Conservation (phyloP, 306 rosid species). For the Cicer arietinum region DNA sequence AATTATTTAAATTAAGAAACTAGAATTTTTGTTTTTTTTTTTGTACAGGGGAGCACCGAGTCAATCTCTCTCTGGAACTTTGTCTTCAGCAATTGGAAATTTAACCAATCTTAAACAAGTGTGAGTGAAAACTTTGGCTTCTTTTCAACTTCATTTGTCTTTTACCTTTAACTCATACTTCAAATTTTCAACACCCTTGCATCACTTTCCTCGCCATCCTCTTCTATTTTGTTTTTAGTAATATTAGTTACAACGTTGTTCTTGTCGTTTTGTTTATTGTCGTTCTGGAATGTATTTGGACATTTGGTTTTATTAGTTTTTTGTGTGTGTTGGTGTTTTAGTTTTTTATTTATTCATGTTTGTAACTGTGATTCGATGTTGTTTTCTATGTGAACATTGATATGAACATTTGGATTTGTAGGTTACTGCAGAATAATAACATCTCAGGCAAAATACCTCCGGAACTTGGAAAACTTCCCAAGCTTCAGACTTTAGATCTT, state of each 20-base stretch:
- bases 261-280: slow-evolving; percentile 10
- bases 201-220: neutral
- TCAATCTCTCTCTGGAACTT: slow-evolving; percentile 86
- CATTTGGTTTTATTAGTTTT: neutral
- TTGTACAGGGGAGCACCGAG: slow-evolving; percentile 88
- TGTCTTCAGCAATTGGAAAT: slow-evolving; percentile 72
- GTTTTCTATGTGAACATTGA: slow-evolving; percentile 9
- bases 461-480: slow-evolving; percentile 72
- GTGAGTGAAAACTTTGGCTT: slow-evolving; percentile 50
- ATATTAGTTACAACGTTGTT: neutral
- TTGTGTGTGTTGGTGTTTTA: neutral
- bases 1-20: no score
- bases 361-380: slow-evolving; percentile 3
- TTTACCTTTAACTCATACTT: neutral
- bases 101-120: slow-evolving; percentile 92
- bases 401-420: slow-evolving; percentile 35
- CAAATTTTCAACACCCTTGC: neutral
- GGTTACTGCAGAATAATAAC: slow-evolving; percentile 88
- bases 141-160: neutral
- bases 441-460: slow-evolving; percentile 80
- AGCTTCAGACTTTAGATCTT: slow-evolving; percentile 89
- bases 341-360: neutral
- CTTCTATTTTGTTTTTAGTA: neutral
- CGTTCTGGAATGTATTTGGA: neutral
- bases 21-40: neutral